Base-by-base conservation (phyloP, 805 yeast species). In the Metschnikowia reukaufii region DNA sequence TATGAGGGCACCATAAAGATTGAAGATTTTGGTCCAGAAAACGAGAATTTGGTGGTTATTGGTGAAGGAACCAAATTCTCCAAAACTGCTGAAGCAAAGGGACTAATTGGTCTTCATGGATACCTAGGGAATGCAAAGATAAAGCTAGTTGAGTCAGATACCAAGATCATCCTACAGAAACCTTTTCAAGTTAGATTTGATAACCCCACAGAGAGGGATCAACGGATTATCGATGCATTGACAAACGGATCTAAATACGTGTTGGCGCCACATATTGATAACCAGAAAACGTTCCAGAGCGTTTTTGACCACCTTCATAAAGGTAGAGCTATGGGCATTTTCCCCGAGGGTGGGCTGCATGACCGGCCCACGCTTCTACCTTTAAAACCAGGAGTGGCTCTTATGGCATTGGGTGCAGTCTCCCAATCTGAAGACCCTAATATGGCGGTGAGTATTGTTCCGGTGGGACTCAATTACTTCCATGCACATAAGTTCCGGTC, bases 291-390 rank as follows among this genome's bases (percentile, higher is more conserved):
- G 6, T 72, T 72, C 49, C 61, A 63, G 33, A 53, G 63, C 40
- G 75, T 71, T n/a, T 72, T 67, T 52, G 56, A 59, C 40, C 73
- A 69, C 43, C 62, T 71, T 43, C 65, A 66, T 41, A 45, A 40
- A 6, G 69, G 68, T 9, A 59, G 61, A 19, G 66, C 65, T 1
- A 55, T 72, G 45, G 76, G 76, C 2, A 67, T 71, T 13, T 72
- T 72, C 46, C 76, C 76, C 8, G 76, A 72, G 49, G 76, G 76
- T 10, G 76, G 76, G 6, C 67, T 71, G 32, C 76, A 72, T 48
- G 76, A 72, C 49, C 52, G 76, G 25, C 67, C 75, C 2, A 70
- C 67, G 39, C 63, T 72, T 42, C 60, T 71, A 34, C 76, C 76
- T 15, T 59, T 72, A 47, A 72, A 71, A 46, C 74, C 76, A 0